Evolutionary conservation across 2,329 filamentous ascomycete genomes (phyloP).

Genomic region (Tolypocladium paradoxum): DNA sequence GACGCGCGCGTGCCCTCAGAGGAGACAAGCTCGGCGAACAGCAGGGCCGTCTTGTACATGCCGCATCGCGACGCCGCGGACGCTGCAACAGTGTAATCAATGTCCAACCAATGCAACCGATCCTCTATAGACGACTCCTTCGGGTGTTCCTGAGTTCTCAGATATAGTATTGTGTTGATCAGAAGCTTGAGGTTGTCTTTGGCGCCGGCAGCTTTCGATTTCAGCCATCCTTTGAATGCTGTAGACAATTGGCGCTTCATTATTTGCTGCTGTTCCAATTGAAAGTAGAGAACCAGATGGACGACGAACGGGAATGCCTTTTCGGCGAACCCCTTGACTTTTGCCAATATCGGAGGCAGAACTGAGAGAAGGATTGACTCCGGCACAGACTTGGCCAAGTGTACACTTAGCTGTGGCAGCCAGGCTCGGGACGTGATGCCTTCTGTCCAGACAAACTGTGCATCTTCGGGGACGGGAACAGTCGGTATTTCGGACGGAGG

Average conservation of each 20-base stretch:
- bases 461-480: constrained; percentile 4
- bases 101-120: constrained; percentile 72
- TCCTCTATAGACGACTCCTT: constrained; percentile 71
- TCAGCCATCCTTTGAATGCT: constrained; percentile 54
- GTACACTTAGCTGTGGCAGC: constrained; percentile 50
- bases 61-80: constrained; percentile 64
- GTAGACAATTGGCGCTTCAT: constrained; percentile 55
- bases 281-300: constrained; percentile 65
- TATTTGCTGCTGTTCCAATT: constrained; percentile 49
- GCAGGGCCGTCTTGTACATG: constrained; percentile 76
- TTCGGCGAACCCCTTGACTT: constrained; percentile 59
- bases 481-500: constrained; percentile 40
- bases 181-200: constrained; percentile 60
- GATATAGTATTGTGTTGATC: constrained; percentile 71
- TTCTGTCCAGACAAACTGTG: constrained; percentile 19
- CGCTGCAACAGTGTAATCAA: constrained; percentile 63
- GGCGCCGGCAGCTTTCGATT: constrained; percentile 21
- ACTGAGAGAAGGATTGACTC: constrained; percentile 59
- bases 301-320: constrained; percentile 73
- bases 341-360: constrained; percentile 53
- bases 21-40: constrained; percentile 67
- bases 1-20: constrained; percentile 47
- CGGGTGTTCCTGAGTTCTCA: constrained; percentile 69
- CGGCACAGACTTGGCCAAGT: constrained; percentile 47
- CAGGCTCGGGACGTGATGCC: constrained; percentile 39